Conservation (phyloP, 2,329 filamentous ascomycete species). For the Diaporthe velutina region DNA sequence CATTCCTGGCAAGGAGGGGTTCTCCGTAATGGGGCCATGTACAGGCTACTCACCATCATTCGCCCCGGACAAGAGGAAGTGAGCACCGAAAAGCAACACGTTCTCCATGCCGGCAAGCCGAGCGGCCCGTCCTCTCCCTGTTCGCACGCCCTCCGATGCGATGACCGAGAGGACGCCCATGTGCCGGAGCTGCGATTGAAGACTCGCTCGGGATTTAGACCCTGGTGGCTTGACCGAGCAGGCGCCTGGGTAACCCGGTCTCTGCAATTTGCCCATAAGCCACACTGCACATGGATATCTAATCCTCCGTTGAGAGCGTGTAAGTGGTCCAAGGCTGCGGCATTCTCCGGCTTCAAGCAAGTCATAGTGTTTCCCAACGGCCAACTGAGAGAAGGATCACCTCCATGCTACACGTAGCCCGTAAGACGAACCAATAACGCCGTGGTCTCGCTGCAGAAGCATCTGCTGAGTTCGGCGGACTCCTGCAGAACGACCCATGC, state of each 20-base stretch:
- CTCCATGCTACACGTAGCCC: background rate
- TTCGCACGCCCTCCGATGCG: background rate
- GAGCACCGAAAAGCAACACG: background rate
- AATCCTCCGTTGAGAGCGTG: background rate
- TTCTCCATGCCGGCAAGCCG: background rate
- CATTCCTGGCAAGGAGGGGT: background rate
- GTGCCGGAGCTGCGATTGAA: background rate
- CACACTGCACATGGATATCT: background rate
- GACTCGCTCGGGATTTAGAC: background rate
- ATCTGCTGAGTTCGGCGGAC: background rate
- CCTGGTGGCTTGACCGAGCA: background rate
- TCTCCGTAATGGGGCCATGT: background rate
- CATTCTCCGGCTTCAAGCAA: background rate
- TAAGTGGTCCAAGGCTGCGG: constrained; percentile 2
- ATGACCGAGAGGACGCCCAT: background rate
- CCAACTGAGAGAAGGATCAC: background rate
- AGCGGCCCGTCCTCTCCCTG: background rate
- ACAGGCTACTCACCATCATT: background rate
- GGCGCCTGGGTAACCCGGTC: background rate
- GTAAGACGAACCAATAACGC: background rate
- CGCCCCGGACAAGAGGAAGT: background rate
- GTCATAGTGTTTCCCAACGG: background rate
- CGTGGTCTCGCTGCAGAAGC: background rate
- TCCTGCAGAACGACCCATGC: background rate
- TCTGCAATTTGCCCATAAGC: background rate